phyloP scores from a whole-genome alignment of 805 yeast genomes.

The Starmerella vaccinii region DNA sequence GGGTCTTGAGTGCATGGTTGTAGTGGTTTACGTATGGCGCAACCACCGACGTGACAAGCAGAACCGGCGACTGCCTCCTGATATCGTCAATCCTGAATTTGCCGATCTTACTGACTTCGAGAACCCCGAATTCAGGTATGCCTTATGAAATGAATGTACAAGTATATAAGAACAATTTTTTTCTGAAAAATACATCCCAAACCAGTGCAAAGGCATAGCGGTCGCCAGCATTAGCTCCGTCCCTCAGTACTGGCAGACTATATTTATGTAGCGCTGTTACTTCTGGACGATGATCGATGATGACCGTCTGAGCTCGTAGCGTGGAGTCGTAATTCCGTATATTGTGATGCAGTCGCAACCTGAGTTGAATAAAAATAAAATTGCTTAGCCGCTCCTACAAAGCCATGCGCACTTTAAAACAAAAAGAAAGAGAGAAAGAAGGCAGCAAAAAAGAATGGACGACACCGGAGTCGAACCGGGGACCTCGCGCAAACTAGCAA shows the following conservation, averaged over 20 bases:
- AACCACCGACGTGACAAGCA: conserved; percentile 16
- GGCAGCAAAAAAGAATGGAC: not conserved
- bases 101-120: conserved; percentile 47
- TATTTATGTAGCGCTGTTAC: too few relatives aligned
- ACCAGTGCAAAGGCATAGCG: too few relatives aligned
- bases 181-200: too few relatives aligned
- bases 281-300: too few relatives aligned
- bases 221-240: too few relatives aligned
- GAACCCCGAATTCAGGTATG: conserved; percentile 46
- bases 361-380: not conserved
- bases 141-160: conserved; percentile 5
- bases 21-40: not conserved
- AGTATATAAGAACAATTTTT: too few relatives aligned
- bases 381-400: not conserved
- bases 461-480: conserved; percentile 9
- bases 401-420: too few relatives aligned
- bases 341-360: not conserved
- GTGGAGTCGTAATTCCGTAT: too few relatives aligned
- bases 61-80: conserved; percentile 11
- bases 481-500: conserved; percentile 6
- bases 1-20: not conserved
- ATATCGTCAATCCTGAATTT: conserved; percentile 27
- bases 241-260: too few relatives aligned
- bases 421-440: not conserved
- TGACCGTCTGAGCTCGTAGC: too few relatives aligned